Base-by-base conservation (phyloP, 2,329 filamentous ascomycete genomes). In the Macroventuria anomochaeta region DNA sequence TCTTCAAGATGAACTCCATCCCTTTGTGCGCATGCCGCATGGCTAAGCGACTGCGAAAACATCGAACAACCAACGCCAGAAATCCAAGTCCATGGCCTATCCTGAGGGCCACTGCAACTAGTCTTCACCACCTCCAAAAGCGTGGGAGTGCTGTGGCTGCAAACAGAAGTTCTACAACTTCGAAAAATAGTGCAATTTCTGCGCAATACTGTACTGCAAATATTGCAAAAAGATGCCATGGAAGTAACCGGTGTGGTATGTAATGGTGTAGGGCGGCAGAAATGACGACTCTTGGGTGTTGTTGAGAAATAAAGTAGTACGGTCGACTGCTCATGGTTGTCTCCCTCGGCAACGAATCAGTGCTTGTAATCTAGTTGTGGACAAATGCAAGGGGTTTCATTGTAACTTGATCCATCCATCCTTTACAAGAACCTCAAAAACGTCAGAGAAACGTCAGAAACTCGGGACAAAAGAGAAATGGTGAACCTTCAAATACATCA, bases 91-190 rank as follows among this genome's bases (percentile, higher is more conserved):
- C 7, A 48, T 32, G 39, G 39, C 33, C 7, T 39, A 48, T 32
- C 44, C 44, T 2, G 51, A 54, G 3, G 44, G 51, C 8, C 44
- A 49, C 23, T 44, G 31, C 33, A 44, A 49, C 23, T 33, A 54
- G 7, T 49, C 49, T 29, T 44, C 44, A 5, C 43, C 51, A 7
- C 51, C 51, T n/a, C 51, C 51, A 4, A 54, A 36, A 15, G 51
- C 51, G 18, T 54, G 51, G 51, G 44, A 54, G 7, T 49, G 51
- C 29, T 48, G 44, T 17, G 51, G 51, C 18, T 54, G 51, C 39
- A 54, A 49, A 44, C 33, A 44, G 4, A 48, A 46, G 15, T 54
- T 49, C 29, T 54, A 54, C 18, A 40, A 44, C 12, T 54, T 54
- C 12, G 51, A 54, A 18, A 54, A 49, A 17, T 39, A 54, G 8